phyloP scores from a whole-genome alignment of 2,329 filamentous ascomycete species.

The Fusarium tjaetaba region DNA sequence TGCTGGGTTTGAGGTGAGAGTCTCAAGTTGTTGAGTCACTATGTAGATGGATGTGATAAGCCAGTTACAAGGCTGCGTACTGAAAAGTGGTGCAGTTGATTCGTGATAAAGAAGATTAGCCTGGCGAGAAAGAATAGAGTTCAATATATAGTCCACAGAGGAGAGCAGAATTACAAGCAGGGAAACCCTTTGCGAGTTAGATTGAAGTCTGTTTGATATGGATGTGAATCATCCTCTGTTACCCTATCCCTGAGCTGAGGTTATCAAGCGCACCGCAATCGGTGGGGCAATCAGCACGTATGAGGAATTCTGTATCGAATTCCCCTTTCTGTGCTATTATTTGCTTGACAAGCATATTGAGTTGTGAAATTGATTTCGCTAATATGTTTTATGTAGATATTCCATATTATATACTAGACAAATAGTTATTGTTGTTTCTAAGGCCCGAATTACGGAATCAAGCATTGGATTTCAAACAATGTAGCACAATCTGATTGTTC shows the following conservation, averaged over 20 bases:
- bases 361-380: no score
- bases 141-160: neutral
- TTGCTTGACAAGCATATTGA: neutral
- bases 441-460: neutral
- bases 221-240: conserved; percentile 19
- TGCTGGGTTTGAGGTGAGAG: neutral
- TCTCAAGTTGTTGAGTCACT: neutral
- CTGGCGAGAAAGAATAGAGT: neutral
- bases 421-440: neutral
- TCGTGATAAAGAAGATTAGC: neutral
- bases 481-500: neutral
- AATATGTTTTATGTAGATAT: neutral
- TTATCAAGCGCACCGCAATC: neutral
- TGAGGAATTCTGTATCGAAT: neutral
- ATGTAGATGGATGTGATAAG: neutral
- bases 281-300: conserved; percentile 21
- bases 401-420: neutral
- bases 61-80: neutral
- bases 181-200: neutral
- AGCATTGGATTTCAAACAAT: neutral
- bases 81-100: neutral
- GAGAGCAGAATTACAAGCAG: neutral
- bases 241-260: conserved; percentile 14
- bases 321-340: neutral
- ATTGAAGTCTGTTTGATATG: neutral